Base-by-base conservation (phyloP, 371 early-diverging fungal species). In the Mortierella sp. region DNA sequence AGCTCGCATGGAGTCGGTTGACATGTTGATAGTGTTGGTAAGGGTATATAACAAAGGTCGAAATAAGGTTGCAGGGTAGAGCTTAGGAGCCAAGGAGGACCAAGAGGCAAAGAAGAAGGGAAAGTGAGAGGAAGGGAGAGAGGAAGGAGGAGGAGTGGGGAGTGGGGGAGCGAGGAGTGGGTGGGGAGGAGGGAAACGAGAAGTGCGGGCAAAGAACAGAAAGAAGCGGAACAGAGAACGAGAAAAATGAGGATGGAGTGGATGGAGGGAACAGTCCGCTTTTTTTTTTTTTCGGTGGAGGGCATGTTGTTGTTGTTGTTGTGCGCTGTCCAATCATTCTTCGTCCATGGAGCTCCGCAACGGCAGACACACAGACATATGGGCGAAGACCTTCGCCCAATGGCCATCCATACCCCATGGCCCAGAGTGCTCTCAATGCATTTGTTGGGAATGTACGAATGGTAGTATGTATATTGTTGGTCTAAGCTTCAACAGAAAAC, bases 1-100 rank as follows among this genome's bases (percentile, higher is more conserved):
- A 46, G 90, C 89, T 62, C 87, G 89, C 67, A 72, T 60, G 31
- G 78, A 68, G 54, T 76, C 72, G 52, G 48, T 58, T n/a, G 72
- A 71, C 72, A 74, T 74, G 47, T 42, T 64, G 48, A 14, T 45
- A 31, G 31, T 30, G 19, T 56, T 28, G 31, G 26, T 56, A 13
- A 28, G 27, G 12, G 39, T 58, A 38, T 49, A 42, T 51, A 41
- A 39, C 24, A 21, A 8, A 27, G 30, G 34, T 50, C 18, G 24
- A 54, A 42, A 31, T 41, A 58, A 64, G 46, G 63, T 46, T 57
- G 43, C 30, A 23, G 47, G 6, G 31, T 23, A 54, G 51, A 13
- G 30, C 30, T 30, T 19, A 52, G 53, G 53, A 10, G 39, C 10
- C 8, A 39, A 14, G 39, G 7, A 14, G 14, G 53, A 52, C 30